Evolutionary conservation across 2,329 filamentous ascomycete genomes (phyloP), one percentile per base, ranked within the genome.

Genomic region (Cercospora zeina): DNA sequence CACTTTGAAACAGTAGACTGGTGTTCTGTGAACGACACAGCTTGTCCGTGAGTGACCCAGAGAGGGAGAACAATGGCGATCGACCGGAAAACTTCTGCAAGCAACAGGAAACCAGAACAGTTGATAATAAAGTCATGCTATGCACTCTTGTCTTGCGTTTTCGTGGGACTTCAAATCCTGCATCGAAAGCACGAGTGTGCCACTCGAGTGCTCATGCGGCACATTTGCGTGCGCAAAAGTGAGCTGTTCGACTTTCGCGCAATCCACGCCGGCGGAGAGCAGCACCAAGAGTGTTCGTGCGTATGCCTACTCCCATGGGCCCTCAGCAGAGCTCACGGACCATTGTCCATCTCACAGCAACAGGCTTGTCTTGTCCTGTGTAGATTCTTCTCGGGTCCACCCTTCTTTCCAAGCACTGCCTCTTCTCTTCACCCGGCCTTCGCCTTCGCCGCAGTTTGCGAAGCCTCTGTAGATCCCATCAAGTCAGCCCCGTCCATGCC

Each of bases 361-460:
- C 16, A 5, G 9, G 39, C 39, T 13, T 14, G 4, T 24, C n/a
- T 34, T 8, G 31, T 49, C 30, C 31, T 11, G 53, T 36, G 47
- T 58, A 24, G 19, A 11, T 21, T 57, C n/a, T 45, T 37, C 21
- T 11, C 42, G 11, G 21, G n/a, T n/a, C 49, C n/a, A 33, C 24
- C 33, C 30, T 21, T 11, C 16, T 21, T 49, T 11, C n/a, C 30
- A 19, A 11, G 14, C n/a, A 13, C 33, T 19, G 7, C 36, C n/a
- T 47, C 36, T 6, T 27, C 6, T 27, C 24, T 27, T 64, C 59
- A 63, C 10, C 59, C 54, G 24, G 72, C 70, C 65, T 74, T 75
- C 31, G 74, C 71, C 67, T 75, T 76, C 16, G 70, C 68, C 19
- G 71, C 68, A 39, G 72, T 71, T 60, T 76, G 74, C 60, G 67